Evolutionary conservation across 257 asterid genomes (phyloP), one percentile per base, ranked within the genome.

Genomic region (Ocimum tenuiflorum): DNA sequence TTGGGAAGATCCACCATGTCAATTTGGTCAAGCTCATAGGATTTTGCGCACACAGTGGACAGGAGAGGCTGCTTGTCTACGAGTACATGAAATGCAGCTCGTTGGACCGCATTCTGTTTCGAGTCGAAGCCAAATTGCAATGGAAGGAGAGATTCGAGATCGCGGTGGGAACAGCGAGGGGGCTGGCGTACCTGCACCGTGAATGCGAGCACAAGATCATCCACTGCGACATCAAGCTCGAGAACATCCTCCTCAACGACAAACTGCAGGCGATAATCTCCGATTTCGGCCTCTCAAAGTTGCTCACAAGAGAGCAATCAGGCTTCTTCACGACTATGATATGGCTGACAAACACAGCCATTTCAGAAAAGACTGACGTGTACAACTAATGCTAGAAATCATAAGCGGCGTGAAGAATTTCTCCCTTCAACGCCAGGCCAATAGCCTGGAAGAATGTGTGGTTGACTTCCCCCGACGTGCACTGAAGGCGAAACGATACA

Each of bases 241-340:
- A 86, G 77, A 88, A 91, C 64, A 91, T 91, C 52, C 95, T 91
- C 67, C 79, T 91, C 19, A 86, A 90, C 57, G 81, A 91, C 51
- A 63, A 72, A 2, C 81, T 83, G 50, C 94, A 80, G 1, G 94
- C 82, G 23, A 88, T 88, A 54, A 75, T 91, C 19, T 91, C 97
- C 13, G 96, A 91, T 84, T 91, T 91, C 3, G 97, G 97, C 67
- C 89, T 91, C 23, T 88, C 97, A 1, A 91, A 88, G 77, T 85
- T 91, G 29, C 85, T 91, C 3, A 81, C 65, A 38, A 76, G 91
- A 0, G 96, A 91, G 72, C 80, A 88, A 35, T 91, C 96, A 0
- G 81, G 85, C 41, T 66, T 76, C 20, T 82, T 88, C 65, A 91
- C 96, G 4, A 86, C 97, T 0, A 57, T 91, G 79, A 81, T 96